phyloP scores from a whole-genome alignment of 2,329 filamentous ascomycete species.

The Fusarium sp. region DNA sequence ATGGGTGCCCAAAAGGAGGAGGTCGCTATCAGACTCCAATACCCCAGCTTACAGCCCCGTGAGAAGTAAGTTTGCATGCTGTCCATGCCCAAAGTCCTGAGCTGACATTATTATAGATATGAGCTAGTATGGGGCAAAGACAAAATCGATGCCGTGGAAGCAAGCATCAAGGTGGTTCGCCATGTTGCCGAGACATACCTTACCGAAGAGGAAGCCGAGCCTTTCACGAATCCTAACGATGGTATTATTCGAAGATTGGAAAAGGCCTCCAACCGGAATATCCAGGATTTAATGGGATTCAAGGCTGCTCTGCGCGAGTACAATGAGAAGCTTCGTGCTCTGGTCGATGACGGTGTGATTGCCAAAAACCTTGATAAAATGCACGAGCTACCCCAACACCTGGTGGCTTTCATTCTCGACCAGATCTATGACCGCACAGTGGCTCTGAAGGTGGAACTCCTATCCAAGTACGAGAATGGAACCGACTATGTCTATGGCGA shows the following conservation, averaged over 20 bases:
- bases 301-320: slow-evolving; percentile 78
- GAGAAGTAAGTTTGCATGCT: slow-evolving; percentile 66
- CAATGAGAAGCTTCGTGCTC: slow-evolving; percentile 74
- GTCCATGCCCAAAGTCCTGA: background rate
- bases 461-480: slow-evolving; percentile 88
- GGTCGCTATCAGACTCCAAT: slow-evolving; percentile 77
- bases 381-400: slow-evolving; percentile 75
- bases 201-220: slow-evolving; percentile 72
- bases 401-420: slow-evolving; percentile 82
- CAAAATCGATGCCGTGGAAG: slow-evolving; percentile 79
- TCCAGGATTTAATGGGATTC: slow-evolving; percentile 74
- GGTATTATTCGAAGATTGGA: slow-evolving; percentile 83
- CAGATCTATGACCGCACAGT: slow-evolving; percentile 95
- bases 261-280: slow-evolving; percentile 75
- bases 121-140: slow-evolving; percentile 83
- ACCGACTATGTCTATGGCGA: slow-evolving; percentile 97
- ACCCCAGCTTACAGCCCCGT: slow-evolving; percentile 77
- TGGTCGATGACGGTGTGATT: slow-evolving; percentile 78
- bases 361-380: slow-evolving; percentile 75
- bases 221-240: slow-evolving; percentile 76
- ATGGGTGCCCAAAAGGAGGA: slow-evolving; percentile 63
- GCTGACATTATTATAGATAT: slow-evolving; percentile 48
- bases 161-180: slow-evolving; percentile 76
- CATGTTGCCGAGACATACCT: slow-evolving; percentile 82
- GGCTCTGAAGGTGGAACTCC: slow-evolving; percentile 84